Evolutionary conservation across 805 yeast genomes (phyloP), one percentile per base, ranked within the genome.

Genomic region (Priceomyces castillae): DNA sequence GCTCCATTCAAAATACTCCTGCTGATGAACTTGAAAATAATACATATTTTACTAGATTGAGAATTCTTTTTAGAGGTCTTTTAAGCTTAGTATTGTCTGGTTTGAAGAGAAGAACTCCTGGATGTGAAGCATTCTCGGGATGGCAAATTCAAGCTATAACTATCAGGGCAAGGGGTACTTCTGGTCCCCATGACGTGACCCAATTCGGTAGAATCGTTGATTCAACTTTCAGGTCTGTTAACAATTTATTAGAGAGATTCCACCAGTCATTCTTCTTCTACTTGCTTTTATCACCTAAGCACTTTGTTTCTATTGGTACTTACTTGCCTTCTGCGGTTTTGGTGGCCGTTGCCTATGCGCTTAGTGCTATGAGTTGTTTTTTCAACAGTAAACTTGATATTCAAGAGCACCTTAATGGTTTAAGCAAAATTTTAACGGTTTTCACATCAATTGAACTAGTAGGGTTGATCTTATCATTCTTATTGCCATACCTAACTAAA

Each of bases 191-290:
- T 43, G 98, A 94, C 65, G 82, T 92, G 44, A 92, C 98, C 1
- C 89, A 94, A 19, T 84, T 86, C 61, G 99, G 98, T 3, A 78
- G 98, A 59, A 76, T 92, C 2, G 78, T 89, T 15, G 99, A 94
- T 64, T 88, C 95, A 2, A 71, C 85, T 7, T 82, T 90, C 58
- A 77, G 99, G 47, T 82, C 96, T 0, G 86, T 94, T 30, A 94
- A 94, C 67, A 94, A 94, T 60, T 73, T 94, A 52, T 71, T 92
- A 30, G 99, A 94, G 62, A 95, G 92, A 61, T 92, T 92, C 65
- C 99, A 94, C 64, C 99, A 94, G 65, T 88, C 97, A 1, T 94
- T 90, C 57, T 94, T 94, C 72, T 94, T 90, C 59, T 94, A 92
- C 66, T 73, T 92, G 51, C 61, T 94, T 65, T 64, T 94, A 39